Conservation (phyloP, 139 green algal species). For the Pleodorina starrii region DNA sequence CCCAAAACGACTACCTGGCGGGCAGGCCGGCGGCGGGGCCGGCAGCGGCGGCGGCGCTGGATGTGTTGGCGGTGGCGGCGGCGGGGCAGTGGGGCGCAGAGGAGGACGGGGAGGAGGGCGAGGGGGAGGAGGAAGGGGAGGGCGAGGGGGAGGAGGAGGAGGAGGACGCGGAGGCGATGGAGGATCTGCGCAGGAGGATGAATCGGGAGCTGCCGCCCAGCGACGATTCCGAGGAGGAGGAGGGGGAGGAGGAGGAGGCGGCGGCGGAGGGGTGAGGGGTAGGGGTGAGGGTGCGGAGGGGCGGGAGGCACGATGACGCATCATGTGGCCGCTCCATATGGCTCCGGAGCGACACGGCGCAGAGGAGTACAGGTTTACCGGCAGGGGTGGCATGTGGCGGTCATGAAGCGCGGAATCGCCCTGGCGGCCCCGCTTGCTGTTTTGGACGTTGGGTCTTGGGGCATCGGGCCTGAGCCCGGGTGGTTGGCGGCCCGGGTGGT, state of each 20-base stretch:
- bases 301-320: background rate
- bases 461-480: too few relatives aligned
- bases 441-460: too few relatives aligned
- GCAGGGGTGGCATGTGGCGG: too few relatives aligned
- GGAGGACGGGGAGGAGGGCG: slow-evolving; percentile 48
- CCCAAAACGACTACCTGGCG: slow-evolving; percentile 81
- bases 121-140: background rate
- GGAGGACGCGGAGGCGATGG: slow-evolving; percentile 33
- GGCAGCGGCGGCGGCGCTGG: slow-evolving; percentile 3
- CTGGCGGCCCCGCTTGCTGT: too few relatives aligned
- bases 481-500: too few relatives aligned
- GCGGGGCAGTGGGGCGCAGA: slow-evolving; percentile 35
- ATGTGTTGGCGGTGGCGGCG: background rate
- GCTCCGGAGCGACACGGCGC: too few relatives aligned
- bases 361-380: too few relatives aligned
- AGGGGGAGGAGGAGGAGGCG: slow-evolving; percentile 52
- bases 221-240: slow-evolving; percentile 51
- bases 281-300: background rate
- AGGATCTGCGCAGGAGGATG: slow-evolving; percentile 56
- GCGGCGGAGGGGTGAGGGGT: background rate
- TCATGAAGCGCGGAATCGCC: too few relatives aligned
- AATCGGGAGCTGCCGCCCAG: slow-evolving; percentile 63
- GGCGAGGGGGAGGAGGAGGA: slow-evolving; percentile 43
- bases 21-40: slow-evolving; percentile 31
- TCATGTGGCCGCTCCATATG: too few relatives aligned